A percentile compares a stretch with the other conserved stretches of the same genome.
These are phyloP conservation scores for Cryphonectria carpinicola DNA, from an alignment of 2,329 filamentous ascomycete genomes.

Conservation along the genomic window DNA sequence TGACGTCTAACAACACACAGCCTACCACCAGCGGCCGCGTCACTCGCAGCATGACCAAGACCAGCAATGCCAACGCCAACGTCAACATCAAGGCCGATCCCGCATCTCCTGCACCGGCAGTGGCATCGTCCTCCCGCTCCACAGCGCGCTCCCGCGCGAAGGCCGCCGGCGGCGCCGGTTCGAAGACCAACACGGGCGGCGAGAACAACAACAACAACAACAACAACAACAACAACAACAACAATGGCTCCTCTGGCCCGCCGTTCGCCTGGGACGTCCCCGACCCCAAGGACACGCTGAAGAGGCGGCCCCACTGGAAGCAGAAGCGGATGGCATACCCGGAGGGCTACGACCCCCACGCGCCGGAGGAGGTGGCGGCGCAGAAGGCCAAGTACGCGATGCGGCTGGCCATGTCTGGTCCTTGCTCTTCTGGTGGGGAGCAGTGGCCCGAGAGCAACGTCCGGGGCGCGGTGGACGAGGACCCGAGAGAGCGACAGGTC, in stretches of 20 bases:
- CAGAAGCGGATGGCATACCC: background rate
- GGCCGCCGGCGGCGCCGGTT: background rate
- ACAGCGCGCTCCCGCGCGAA: background rate
- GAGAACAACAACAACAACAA: background rate
- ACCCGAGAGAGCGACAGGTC: background rate
- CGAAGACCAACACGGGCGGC: background rate
- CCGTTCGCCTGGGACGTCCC: background rate
- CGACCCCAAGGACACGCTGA: background rate
- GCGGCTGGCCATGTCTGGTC: background rate
- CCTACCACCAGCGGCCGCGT: background rate
- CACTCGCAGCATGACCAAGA: background rate
- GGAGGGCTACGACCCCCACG: background rate
- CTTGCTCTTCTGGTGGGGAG: background rate
- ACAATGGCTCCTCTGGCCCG: background rate
- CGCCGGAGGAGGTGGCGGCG: background rate
- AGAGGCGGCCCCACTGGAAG: background rate
- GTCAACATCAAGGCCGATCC: background rate
- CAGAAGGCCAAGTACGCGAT: constrained; percentile 1
- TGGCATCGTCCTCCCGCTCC: background rate
- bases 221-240: background rate
- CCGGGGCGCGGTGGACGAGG: background rate
- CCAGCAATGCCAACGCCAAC: background rate
- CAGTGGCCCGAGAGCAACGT: background rate
- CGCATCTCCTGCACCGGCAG: background rate
- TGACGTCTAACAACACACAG: too few species aligned